Conservation (phyloP, 345 rosid genomes). For the Eucalyptus lansdowneana region DNA sequence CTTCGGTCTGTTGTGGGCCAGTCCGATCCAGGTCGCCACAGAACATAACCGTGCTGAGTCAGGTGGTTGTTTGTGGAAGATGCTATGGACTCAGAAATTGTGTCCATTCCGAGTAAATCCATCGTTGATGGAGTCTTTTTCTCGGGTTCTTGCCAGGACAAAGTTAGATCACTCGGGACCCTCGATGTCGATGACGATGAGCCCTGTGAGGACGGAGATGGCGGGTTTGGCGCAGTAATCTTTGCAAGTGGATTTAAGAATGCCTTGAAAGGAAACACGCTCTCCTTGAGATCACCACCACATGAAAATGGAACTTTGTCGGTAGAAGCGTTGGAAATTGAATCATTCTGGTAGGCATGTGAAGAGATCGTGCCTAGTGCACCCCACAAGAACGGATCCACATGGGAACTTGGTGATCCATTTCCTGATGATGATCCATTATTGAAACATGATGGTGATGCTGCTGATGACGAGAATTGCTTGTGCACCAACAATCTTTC, state of each 20-base stretch:
- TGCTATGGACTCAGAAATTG: slow-evolving; percentile 1
- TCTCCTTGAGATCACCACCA: slow-evolving; percentile 7
- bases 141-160: slow-evolving; percentile 44
- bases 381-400: neutral
- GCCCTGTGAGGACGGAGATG: slow-evolving; percentile 8
- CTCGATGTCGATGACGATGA: slow-evolving; percentile 13
- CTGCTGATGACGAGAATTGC: neutral
- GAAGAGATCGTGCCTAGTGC: slow-evolving; percentile 14
- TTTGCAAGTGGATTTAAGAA: slow-evolving; percentile 31
- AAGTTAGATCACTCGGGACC: slow-evolving; percentile 33
- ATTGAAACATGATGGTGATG: neutral
- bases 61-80: neutral
- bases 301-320: slow-evolving; percentile 6
- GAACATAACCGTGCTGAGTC: neutral
- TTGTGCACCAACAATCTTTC: slow-evolving; percentile 23
- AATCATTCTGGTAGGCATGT: slow-evolving; percentile 1
- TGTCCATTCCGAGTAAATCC: slow-evolving; percentile 1
- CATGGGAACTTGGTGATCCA: neutral
- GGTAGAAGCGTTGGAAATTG: neutral
- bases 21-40: neutral
- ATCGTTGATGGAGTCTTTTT: slow-evolving; percentile 4
- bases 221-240: neutral
- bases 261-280: slow-evolving; percentile 11
- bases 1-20: slow-evolving; percentile 13
- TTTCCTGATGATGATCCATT: neutral